A percentile compares a stretch with the other conserved stretches of the same genome.
phyloP scores from a whole-genome alignment of 495 filamentous ascomycete species.

The Penicillium herquei region DNA sequence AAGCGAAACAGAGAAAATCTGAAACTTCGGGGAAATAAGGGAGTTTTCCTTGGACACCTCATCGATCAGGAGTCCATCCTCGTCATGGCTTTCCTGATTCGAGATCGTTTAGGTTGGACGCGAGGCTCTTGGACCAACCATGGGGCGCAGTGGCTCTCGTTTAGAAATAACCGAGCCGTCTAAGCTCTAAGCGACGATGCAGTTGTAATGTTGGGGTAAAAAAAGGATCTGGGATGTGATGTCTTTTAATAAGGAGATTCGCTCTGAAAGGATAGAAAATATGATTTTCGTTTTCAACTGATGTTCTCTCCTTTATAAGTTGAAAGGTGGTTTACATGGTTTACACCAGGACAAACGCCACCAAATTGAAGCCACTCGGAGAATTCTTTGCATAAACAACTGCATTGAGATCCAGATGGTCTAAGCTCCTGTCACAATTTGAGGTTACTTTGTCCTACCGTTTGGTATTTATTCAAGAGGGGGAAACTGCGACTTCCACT shows the following conservation, averaged over 20 bases:
- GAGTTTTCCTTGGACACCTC: neutral
- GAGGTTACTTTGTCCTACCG: neutral
- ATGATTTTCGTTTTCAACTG: too few relatives aligned
- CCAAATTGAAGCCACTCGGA: neutral
- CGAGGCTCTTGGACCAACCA: conserved; percentile 11
- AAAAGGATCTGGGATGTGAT: neutral
- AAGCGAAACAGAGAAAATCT: neutral
- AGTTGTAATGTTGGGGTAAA: neutral
- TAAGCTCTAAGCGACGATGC: conserved; percentile 15
- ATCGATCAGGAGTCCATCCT: neutral
- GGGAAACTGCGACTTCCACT: too few relatives aligned
- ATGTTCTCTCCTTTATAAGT: neutral
- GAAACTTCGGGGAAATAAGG: conserved; percentile 2
- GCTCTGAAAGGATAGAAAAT: neutral
- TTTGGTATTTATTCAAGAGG: neutral
- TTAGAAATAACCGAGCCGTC: conserved; percentile 17
- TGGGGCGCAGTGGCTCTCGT: conserved; percentile 4
- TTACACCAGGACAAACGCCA: neutral
- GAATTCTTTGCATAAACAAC: neutral
- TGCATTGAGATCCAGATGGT: conserved; percentile 1
- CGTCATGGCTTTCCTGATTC: conserved; percentile 11
- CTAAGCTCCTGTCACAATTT: neutral
- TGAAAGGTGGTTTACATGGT: neutral
- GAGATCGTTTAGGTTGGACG: conserved; percentile 1
- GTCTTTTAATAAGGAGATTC: too few relatives aligned